phyloP scores from a whole-genome alignment of 352 stramenopile genomes.

The Pythium sp. region DNA sequence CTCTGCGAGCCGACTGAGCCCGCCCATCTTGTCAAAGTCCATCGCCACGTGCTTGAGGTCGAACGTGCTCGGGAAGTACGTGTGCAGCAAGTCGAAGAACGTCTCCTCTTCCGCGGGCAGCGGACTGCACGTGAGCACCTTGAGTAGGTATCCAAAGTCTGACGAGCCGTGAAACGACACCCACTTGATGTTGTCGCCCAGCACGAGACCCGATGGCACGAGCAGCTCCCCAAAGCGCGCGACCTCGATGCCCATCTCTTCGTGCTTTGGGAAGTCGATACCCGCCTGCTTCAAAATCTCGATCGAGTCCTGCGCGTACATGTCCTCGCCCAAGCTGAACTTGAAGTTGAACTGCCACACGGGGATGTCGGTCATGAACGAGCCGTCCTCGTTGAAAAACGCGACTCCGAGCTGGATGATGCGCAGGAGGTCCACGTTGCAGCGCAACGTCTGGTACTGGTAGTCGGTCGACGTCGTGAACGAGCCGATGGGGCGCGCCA shows the following conservation, averaged over 20 bases:
- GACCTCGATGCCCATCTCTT: slow-evolving; percentile 96
- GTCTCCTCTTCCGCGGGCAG: slow-evolving; percentile 87
- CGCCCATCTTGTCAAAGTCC: slow-evolving; percentile 96
- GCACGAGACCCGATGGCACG: slow-evolving; percentile 96
- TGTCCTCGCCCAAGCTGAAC: slow-evolving; percentile 97
- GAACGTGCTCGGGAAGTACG: slow-evolving; percentile 98
- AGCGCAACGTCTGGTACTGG: slow-evolving; percentile 98
- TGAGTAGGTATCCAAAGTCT: slow-evolving; percentile 99
- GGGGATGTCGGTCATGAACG: slow-evolving; percentile 93
- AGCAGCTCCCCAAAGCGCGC: slow-evolving; percentile 96
- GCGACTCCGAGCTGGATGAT: slow-evolving; percentile 98
- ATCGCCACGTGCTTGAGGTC: slow-evolving; percentile 99
- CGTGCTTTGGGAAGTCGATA: slow-evolving; percentile 97
- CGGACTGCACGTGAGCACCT: slow-evolving; percentile 91
- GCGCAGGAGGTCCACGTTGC: slow-evolving; percentile 98
- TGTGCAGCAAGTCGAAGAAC: slow-evolving; percentile 98
- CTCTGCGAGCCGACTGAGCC: slow-evolving; percentile 95
- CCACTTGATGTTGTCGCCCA: slow-evolving; percentile 99
- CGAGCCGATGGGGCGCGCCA: slow-evolving; percentile 96
- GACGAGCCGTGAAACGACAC: slow-evolving; percentile 99
- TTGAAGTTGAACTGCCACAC: slow-evolving; percentile 99
- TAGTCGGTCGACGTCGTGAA: slow-evolving; percentile 95
- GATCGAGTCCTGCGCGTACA: slow-evolving; percentile 99
- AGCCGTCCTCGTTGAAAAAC: slow-evolving; percentile 95
- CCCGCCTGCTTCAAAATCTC: slow-evolving; percentile 97